Conservation (phyloP, 139 green algal species). For the Marvania coccoides region DNA sequence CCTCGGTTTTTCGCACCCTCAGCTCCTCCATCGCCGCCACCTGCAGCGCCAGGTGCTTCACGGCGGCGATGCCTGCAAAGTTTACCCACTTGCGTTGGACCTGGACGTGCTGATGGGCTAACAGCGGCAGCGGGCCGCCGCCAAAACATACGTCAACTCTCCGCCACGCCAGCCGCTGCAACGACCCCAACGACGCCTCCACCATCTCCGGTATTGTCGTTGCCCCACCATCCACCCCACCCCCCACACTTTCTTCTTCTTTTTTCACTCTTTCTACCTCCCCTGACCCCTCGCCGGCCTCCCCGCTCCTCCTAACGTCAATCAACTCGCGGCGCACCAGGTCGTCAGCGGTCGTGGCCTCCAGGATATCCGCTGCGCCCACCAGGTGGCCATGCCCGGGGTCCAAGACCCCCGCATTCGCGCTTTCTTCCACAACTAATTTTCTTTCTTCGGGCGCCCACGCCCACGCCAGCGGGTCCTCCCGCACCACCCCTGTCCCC, state of each 20-base stretch:
- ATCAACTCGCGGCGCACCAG: background rate
- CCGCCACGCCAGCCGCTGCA: constrained; percentile 63
- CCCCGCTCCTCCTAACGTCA: background rate
- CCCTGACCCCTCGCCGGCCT: background rate
- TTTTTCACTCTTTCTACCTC: too few species aligned
- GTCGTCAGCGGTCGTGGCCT: background rate
- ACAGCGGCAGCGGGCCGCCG: constrained; percentile 20
- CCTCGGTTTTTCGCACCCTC: too few species aligned
- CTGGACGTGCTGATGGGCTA: constrained; percentile 44
- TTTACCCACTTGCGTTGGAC: constrained; percentile 63
- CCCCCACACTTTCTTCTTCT: too few species aligned
- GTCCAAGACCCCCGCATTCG: background rate
- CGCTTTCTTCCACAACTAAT: background rate
- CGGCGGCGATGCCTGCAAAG: constrained; percentile 46
- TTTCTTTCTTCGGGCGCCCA: constrained; percentile 6
- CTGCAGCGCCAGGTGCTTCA: constrained; percentile 48
- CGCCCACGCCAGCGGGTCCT: constrained; percentile 37
- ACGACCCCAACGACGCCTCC: constrained; percentile 36
- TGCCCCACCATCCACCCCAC: too few species aligned
- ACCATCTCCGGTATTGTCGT: constrained; percentile 5
- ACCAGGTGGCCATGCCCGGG: background rate
- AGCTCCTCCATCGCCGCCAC: constrained; percentile 43
- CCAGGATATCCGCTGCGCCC: background rate
- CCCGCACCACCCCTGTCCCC: constrained; percentile 45
- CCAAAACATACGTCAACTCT: constrained; percentile 67